Conservation (phyloP, 352 stramenopile species). For the Phytophthora pseudosyringae region DNA sequence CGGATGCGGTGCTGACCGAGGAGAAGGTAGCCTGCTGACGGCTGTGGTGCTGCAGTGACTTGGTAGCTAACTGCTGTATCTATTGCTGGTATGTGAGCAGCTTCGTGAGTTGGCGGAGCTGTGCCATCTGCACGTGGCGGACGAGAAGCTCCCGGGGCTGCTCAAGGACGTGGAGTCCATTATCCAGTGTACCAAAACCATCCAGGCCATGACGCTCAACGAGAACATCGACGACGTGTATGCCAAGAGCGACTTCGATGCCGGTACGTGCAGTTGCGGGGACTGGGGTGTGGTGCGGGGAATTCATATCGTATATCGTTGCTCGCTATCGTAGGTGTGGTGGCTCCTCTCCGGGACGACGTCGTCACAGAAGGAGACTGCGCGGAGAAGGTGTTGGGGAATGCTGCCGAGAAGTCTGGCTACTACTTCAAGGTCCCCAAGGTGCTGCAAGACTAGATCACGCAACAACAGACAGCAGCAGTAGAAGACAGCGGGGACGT, state of each 20-base stretch:
- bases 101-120: constrained; percentile 81
- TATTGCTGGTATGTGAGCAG: constrained; percentile 23
- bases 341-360: constrained; percentile 75
- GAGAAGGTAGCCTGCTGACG: constrained; percentile 41
- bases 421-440: constrained; percentile 91
- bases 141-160: constrained; percentile 70
- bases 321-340: constrained; percentile 16
- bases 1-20: constrained; percentile 62
- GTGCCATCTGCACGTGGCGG: constrained; percentile 82
- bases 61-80: not conserved
- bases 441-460: constrained; percentile 77
- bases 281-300: not conserved
- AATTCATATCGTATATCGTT: constrained; percentile 2
- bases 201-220: constrained; percentile 82
- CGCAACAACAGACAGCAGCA: constrained; percentile 1
- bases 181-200: constrained; percentile 89
- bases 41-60: not conserved
- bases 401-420: constrained; percentile 75
- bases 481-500: constrained; percentile 8
- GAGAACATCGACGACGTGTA: constrained; percentile 89
- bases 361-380: constrained; percentile 79
- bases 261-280: constrained; percentile 26
- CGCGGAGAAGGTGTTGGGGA: constrained; percentile 73
- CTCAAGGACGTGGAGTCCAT: constrained; percentile 88
- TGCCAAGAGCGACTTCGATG: constrained; percentile 62